Percentiles rank a stretch among this genome's conserved stretches.
phyloP scores from a whole-genome alignment of 2,329 filamentous ascomycete species.

The Pseudopithomyces maydicus region DNA sequence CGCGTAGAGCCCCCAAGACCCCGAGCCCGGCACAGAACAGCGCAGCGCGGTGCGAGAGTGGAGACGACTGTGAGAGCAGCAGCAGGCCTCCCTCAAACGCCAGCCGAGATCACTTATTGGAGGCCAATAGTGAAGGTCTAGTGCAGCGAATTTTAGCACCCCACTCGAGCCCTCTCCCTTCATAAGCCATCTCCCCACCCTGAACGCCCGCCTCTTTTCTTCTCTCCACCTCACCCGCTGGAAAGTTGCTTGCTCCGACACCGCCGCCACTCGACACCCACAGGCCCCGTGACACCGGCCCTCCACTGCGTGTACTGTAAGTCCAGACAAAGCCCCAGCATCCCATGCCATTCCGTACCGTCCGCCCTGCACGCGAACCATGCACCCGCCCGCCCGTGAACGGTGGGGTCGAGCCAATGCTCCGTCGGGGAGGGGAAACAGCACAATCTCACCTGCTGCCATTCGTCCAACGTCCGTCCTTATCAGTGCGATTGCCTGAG shows the following conservation, averaged over 20 bases:
- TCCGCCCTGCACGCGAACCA: constrained; percentile 10
- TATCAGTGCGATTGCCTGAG: constrained; percentile 35
- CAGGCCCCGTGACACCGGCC: constrained; percentile 30
- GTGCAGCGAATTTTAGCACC: constrained; percentile 43
- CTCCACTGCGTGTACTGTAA: constrained; percentile 35
- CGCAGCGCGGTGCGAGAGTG: constrained; percentile 22
- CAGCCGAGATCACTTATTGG: constrained; percentile 38
- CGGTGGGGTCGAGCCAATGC: constrained; percentile 28
- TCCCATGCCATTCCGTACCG: constrained; percentile 19
- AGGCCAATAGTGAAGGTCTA: constrained; percentile 38
- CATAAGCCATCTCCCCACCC: constrained; percentile 40
- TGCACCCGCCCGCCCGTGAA: constrained; percentile 23
- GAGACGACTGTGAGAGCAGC: constrained; percentile 23
- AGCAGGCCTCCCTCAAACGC: constrained; percentile 27
- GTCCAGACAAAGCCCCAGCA: background rate
- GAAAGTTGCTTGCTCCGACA: constrained; percentile 36
- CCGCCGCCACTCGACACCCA: constrained; percentile 17
- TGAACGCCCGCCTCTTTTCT: constrained; percentile 21
- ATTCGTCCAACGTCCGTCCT: constrained; percentile 36
- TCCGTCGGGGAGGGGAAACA: constrained; percentile 8
- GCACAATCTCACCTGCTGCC: constrained; percentile 34
- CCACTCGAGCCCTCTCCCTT: constrained; percentile 39
- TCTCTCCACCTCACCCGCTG: constrained; percentile 18
- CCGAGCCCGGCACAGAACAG: constrained; percentile 24
- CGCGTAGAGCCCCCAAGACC: constrained; percentile 24